Base-by-base conservation (phyloP, 805 yeast genomes). In the Ascoidea asiatica region DNA sequence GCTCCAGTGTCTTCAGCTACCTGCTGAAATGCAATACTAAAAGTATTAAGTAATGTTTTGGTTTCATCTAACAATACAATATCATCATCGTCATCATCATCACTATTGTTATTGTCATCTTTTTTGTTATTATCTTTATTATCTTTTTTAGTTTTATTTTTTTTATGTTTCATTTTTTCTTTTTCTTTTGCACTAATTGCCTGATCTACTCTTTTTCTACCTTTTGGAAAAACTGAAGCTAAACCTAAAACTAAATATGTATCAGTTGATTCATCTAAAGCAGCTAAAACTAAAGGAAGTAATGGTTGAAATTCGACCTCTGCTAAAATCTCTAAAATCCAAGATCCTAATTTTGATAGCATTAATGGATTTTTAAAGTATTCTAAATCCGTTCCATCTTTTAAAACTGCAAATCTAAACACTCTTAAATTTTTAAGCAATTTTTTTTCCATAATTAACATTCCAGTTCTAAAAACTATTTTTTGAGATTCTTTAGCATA, bases 311-410 rank as follows among this genome's bases (percentile, higher is more conserved):
- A 66, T 49, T 83, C 89, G 17, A 81, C 63, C 56, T 88, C 96
- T 4, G 94, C 81, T 53, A 90, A 81, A 48, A 87, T 81, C 57
- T 94, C 97, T 40, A 87, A 65, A 4, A 92, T 68, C 98, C 98
- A 94, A 47, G 78, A 74, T 0, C 97, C 97, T 21, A 92, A 66
- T 52, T 95, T 75, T 37, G 86, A 66, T 40, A 94, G 62, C 40
- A 94, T 85, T 47, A 92, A 63, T 3, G 98, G 98, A 59, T 92
- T 94, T 52, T 73, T 73, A 61, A 87, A 90, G 43, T 85, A 63
- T 22, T 70, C 74, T 21, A 86, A 65, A 54, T 86, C 92, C 15
- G 45, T 37, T 1, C 88, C 95, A 56, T 89, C 97, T 50, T 81
- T 85, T 38, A 94, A 61, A 7, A 92, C 95, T 40, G 94, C 94